Conservation (phyloP, 2,329 filamentous ascomycete genomes). For the Fusarium avenaceum region DNA sequence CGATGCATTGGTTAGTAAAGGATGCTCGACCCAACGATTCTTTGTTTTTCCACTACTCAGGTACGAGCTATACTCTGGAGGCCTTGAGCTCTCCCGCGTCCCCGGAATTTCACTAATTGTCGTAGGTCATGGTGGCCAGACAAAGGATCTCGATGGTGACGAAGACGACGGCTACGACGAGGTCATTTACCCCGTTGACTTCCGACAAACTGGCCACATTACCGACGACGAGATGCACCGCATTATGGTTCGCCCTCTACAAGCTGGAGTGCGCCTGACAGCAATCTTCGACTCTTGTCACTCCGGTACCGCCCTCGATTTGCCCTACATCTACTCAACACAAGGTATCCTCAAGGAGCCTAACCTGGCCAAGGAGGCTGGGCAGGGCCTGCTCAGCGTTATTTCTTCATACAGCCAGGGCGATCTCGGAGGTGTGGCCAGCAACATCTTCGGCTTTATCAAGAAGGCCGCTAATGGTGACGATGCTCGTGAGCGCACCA, state of each 20-base stretch:
- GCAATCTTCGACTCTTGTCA: slow-evolving; percentile 77
- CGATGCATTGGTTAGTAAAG: slow-evolving; percentile 98
- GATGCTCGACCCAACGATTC: slow-evolving; percentile 93
- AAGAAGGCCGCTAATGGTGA: slow-evolving; percentile 89
- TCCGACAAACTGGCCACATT: slow-evolving; percentile 82
- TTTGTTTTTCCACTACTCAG: slow-evolving; percentile 97
- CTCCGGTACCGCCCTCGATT: slow-evolving; percentile 74
- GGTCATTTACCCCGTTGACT: slow-evolving; percentile 87
- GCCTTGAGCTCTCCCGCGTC: neutral
- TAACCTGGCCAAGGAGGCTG: slow-evolving; percentile 76
- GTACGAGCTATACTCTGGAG: slow-evolving; percentile 61
- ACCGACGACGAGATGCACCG: slow-evolving; percentile 87
- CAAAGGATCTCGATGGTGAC: slow-evolving; percentile 82
- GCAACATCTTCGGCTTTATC: slow-evolving; percentile 83
- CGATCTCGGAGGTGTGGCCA: slow-evolving; percentile 86
- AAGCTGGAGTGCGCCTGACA: slow-evolving; percentile 69
- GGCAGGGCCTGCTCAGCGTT: slow-evolving; percentile 71
- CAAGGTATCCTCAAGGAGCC: slow-evolving; percentile 77
- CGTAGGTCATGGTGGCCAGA: slow-evolving; percentile 83
- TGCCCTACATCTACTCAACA: slow-evolving; percentile 78
- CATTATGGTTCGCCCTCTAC: slow-evolving; percentile 74
- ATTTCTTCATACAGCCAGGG: slow-evolving; percentile 74
- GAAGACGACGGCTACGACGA: slow-evolving; percentile 87
- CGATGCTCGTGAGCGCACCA: slow-evolving; percentile 82
- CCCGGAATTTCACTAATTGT: slow-evolving; percentile 26